Evolutionary conservation across 805 yeast genomes (phyloP), one percentile per base, ranked within the genome.

Genomic region (Lachancea kluyveri): DNA sequence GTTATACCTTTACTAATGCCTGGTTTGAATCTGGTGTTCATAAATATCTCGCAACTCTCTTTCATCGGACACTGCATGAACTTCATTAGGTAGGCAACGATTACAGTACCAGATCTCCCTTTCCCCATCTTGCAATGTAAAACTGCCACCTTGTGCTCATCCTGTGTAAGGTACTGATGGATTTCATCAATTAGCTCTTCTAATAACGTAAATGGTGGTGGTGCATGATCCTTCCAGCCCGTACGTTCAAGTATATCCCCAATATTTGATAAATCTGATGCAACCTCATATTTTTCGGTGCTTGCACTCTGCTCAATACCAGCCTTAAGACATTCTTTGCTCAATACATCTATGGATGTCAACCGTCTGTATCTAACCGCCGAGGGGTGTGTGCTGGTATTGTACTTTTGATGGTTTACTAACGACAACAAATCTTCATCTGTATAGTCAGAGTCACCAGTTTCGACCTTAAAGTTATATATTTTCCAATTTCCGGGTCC

Each of bases 51-150:
- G 24, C 71, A 62, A 2, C 87, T 83, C 12, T 62, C 65, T 2
- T 59, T 54, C 9, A 68, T 60, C 0, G 65, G 39, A 33, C 64
- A 33, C 2, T 58, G 58, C 20, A 54, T 52, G 30, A 57, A 51
- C 31, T 64, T 65, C 72, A 87, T 78, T 40, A 88, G 54, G 48
- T 75, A 81, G 0, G 87, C 84, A 38, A 83, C 74, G 5, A 72
- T 71, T 1, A 85, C 57, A 2, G 87, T 68, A 0, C 97, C 96
- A 0, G 95, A 79, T 17, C 97, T 63, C 1, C 97, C 97, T 56
- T 86, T 87, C 0, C 97, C 97, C 42, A 84, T 83, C 48, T 81
- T 77, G 52, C 97, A 90, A 52, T 90, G 96, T 6, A 90, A 54
- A 1, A 83, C 67, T 0, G 83, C 87, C 3, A 80, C 76, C 34